These are phyloP conservation scores for Guyanaporus albipodus DNA, from an alignment of 768 basidiomycete genomes.

Conservation along the genomic window DNA sequence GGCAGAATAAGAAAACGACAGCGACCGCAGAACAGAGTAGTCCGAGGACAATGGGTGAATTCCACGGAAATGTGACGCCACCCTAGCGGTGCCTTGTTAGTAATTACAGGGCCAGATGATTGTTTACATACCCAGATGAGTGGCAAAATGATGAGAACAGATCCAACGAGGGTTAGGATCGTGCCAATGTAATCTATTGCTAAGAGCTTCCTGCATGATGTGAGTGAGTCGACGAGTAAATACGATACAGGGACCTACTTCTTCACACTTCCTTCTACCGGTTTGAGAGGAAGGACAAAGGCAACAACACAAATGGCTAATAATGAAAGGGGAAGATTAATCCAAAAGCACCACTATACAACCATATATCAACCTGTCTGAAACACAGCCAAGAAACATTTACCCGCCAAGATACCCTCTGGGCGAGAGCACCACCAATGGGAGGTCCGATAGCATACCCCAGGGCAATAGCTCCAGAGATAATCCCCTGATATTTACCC, in stretches of 20 bases:
- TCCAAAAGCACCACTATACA: not conserved
- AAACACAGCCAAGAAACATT: not conserved
- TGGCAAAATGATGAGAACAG: not conserved
- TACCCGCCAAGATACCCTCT: not conserved
- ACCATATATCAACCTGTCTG: not conserved
- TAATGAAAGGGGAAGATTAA: not conserved
- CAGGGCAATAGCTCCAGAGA: not conserved
- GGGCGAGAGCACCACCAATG: not conserved
- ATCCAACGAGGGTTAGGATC: not conserved
- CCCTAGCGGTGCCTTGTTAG: not conserved
- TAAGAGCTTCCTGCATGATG: not conserved
- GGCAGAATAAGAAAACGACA: slow-evolving; percentile 53
- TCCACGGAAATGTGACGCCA: not conserved
- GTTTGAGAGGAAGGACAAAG: not conserved
- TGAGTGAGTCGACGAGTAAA: not conserved
- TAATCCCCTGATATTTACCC: not conserved
- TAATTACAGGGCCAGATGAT: not conserved
- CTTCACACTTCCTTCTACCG: not conserved
- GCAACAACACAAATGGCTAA: not conserved
- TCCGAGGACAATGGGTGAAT: not conserved
- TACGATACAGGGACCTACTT: not conserved
- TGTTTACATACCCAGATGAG: not conserved
- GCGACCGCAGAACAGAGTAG: slow-evolving; percentile 24
- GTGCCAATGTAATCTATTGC: not conserved
- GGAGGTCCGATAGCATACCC: not conserved